Evolutionary conservation across 768 basidiomycete species (phyloP), one percentile per base, ranked within the genome.

Genomic region (Tylopilus plumbeoviolaceoides): DNA sequence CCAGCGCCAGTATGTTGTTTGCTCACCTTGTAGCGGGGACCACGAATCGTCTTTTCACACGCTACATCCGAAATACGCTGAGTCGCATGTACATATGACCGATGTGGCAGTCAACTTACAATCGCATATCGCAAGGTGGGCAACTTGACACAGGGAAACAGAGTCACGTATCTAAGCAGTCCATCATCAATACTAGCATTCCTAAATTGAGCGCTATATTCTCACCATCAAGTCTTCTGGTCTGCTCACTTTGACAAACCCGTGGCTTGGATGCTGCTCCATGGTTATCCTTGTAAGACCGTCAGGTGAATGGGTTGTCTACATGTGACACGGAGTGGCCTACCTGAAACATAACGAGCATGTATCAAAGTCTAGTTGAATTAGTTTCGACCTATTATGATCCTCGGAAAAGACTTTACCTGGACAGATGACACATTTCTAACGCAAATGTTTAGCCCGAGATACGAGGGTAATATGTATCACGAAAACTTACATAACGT

Each of bases 351-450:
- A 94, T 15, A 75, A 68, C 15, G 68, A 63, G 62, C 91, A 94
- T 9, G 83, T 78, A 59, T 94, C 91, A 58, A 83, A 94, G 63
- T 94, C 89, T n/a, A 35, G 20, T 43, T 7, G 4, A 48, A 46
- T 58, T 30, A 70, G 56, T 11, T 21, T 31, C 1, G n/a, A 41
- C 53, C 6, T 4, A 17, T 14, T 42, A 28, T 8, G 36, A 23
- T 27, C 4, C 40, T n/a, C 20, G 36, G n/a, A 23, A 38, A 35
- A 10, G 18, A 21, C 35, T 15, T 58, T 40, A 70, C 67, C 69
- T 57, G 90, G 89, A 69, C 90, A 93, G 51, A 72, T 65, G 9
- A 84, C 53, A 61, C 89, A 91, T 85, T 91, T 91, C 87, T 90
- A 44, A 25, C 18, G 39, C n/a, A 41, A 38, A n/a, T 10, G 6